These are phyloP conservation scores for Crithidia acanthocephali DNA, from an alignment of 208 protist species.

Conservation along the genomic window DNA sequence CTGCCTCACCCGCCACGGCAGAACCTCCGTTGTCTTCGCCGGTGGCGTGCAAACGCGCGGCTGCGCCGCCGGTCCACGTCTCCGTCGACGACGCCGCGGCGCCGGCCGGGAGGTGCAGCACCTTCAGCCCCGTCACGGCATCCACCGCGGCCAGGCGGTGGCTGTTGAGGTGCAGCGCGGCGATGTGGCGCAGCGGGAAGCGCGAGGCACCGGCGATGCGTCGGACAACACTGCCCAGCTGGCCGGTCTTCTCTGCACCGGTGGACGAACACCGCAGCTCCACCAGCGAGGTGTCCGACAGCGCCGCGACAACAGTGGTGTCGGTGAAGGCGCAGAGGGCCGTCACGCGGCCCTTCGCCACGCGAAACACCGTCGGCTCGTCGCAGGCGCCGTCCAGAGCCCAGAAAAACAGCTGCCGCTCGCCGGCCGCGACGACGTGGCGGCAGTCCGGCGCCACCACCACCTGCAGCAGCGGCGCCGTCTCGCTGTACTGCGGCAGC, in stretches of 20 bases:
- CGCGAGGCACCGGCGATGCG: constrained; percentile 27
- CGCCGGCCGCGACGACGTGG: constrained; percentile 50
- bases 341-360: constrained; percentile 34
- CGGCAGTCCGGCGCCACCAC: constrained; percentile 39
- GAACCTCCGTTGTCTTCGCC: not conserved
- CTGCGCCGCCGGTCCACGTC: constrained; percentile 20
- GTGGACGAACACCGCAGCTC: constrained; percentile 41
- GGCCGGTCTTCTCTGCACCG: not conserved
- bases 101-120: constrained; percentile 43
- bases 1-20: not conserved
- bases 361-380: constrained; percentile 26
- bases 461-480: constrained; percentile 46
- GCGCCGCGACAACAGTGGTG: constrained; percentile 56
- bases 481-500: constrained; percentile 61
- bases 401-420: constrained; percentile 67
- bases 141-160: constrained; percentile 62
- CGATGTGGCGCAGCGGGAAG: constrained; percentile 43
- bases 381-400: constrained; percentile 28
- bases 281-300: constrained; percentile 38
- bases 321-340: constrained; percentile 58
- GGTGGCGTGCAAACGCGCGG: not conserved
- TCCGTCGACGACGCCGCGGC: constrained; percentile 15
- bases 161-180: constrained; percentile 37
- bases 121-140: constrained; percentile 57
- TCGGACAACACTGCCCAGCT: constrained; percentile 25